Conservation (phyloP, 106 monocot genomes). For the Gastrodia elata region DNA sequence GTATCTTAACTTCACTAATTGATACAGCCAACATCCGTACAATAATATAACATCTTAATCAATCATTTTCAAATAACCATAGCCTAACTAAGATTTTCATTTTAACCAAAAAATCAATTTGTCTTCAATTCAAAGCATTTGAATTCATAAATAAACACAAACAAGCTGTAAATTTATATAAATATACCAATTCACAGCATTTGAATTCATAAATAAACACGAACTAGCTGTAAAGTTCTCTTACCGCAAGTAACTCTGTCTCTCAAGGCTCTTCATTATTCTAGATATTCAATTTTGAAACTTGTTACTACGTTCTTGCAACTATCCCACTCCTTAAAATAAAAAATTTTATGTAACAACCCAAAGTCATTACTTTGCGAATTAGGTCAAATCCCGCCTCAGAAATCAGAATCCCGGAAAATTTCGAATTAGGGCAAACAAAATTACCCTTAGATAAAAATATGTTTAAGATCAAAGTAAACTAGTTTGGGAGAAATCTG, state of each 20-base stretch:
- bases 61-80: not conserved
- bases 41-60: not conserved
- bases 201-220: not conserved
- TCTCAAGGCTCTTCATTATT: not conserved
- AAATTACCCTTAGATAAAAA: too few species aligned
- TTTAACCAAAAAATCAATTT: not conserved
- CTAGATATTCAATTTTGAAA: not conserved
- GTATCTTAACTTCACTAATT: not conserved
- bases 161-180: not conserved
- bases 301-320: too few species aligned
- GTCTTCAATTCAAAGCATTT: not conserved
- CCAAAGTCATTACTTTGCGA: too few species aligned
- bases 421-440: too few species aligned
- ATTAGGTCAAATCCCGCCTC: too few species aligned
- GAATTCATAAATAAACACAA: not conserved
- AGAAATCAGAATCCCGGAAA: too few species aligned
- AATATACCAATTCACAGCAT: not conserved
- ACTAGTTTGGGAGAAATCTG: too few species aligned
- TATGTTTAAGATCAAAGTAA: too few species aligned
- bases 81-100: not conserved
- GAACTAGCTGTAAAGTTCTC: not conserved
- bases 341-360: too few species aligned
- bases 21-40: not conserved
- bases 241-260: not conserved
- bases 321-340: too few species aligned